Percentiles rank a stretch among this genome's conserved stretches.
These are phyloP conservation scores for Candida lessepsii DNA, from an alignment of 805 yeast genomes.

Conservation along the genomic window DNA sequence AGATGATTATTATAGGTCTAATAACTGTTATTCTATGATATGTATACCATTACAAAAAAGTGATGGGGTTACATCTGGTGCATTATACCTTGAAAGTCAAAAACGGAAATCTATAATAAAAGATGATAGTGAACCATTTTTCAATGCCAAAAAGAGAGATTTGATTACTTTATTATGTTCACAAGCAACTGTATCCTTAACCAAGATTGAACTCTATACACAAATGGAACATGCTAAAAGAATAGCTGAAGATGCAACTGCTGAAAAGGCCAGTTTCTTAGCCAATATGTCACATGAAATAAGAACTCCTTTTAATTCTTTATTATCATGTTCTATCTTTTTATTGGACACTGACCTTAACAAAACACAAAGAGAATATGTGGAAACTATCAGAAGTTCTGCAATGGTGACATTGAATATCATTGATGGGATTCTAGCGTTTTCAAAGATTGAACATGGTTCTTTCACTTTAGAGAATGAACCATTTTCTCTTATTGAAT, in stretches of 20 bases:
- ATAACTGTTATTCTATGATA: slow-evolving; percentile 33
- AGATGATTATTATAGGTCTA: slow-evolving; percentile 41
- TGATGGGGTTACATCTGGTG: slow-evolving; percentile 37
- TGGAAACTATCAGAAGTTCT: slow-evolving; percentile 49
- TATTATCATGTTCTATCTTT: slow-evolving; percentile 48
- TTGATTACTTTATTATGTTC: slow-evolving; percentile 44
- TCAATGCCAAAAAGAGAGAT: slow-evolving; percentile 36
- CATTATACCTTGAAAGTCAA: slow-evolving; percentile 16
- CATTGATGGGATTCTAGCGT: slow-evolving; percentile 54
- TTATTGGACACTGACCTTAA: slow-evolving; percentile 47
- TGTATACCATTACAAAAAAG: slow-evolving; percentile 48
- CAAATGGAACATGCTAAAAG: slow-evolving; percentile 45
- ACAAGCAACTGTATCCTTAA: slow-evolving; percentile 52
- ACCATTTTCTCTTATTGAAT: slow-evolving; percentile 44
- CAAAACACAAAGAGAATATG: slow-evolving; percentile 47
- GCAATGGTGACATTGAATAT: slow-evolving; percentile 52
- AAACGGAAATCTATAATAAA: background rate
- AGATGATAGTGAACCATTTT: slow-evolving; percentile 15
- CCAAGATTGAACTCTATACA: slow-evolving; percentile 44
- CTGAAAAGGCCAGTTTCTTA: slow-evolving; percentile 52
- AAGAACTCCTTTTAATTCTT: slow-evolving; percentile 54
- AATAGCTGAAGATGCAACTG: slow-evolving; percentile 52
- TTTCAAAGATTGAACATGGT: slow-evolving; percentile 56
- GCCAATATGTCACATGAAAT: slow-evolving; percentile 59
- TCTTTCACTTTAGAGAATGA: slow-evolving; percentile 44